Base-by-base conservation (phyloP, 1,284 basidiomycete genomes). In the Pulveroboletus sp. region DNA sequence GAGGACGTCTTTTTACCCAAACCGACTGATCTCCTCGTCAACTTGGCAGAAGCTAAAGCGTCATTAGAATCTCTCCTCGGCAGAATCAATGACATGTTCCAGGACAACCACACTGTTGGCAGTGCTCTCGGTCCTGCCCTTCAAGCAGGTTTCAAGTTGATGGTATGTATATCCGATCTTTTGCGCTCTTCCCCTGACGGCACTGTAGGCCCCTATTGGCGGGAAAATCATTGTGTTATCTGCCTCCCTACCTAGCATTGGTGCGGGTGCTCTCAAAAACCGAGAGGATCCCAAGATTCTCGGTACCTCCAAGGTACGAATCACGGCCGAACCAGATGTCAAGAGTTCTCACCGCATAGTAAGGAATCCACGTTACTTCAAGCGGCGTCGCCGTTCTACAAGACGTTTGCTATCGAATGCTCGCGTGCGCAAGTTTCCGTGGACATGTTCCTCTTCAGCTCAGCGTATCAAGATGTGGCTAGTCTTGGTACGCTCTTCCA, bases 331-430 rank as follows among this genome's bases (percentile, higher is more conserved):
- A 28, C 22, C 11, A 25, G 22, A n/a, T 22, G 14, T n/a, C 52
- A 48, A 33, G 40, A 14, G 20, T 55, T 50, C 54, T 57, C 40
- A 71, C 35, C 15, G 45, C 22, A 38, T 26, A 15, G 5, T 46
- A 91, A 66, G 87, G 94, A 97, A 80, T 94, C 92, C 15, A 82
- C 84, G 17, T 78, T 98, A 12, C 81, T 98, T 39, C 93, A 94
- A 77, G 83, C 95, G 18, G 92, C 92, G 0, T 92, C 92, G 33
- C 84, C 90, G 10, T 99, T 98, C 80, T 99, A 98, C 83, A 99
- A 99, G 81, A 95, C 94, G 0, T 98, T 99, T 66, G 94, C 97
- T 20, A 99, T 99, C 71, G 96, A 99, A 67, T 99, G 96, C 74
- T 98, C 96, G 10, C 87, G 96, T 63, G 89, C 92, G 11, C 97